These are phyloP conservation scores for Auricularia heimuer DNA, from an alignment of 768 basidiomycete genomes.

Conservation along the genomic window DNA sequence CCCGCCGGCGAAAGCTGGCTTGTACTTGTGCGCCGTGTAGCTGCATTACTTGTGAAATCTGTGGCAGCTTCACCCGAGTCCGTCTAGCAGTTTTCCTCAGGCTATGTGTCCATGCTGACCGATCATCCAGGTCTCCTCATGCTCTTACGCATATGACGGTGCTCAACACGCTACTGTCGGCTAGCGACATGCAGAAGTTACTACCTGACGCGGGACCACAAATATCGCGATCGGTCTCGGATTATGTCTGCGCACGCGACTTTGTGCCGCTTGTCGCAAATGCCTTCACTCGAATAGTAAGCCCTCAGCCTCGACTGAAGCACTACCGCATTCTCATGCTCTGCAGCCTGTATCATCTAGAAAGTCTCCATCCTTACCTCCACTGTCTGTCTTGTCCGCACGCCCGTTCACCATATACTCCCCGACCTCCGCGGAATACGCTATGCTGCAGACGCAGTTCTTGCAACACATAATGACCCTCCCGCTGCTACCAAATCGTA, in stretches of 20 bases:
- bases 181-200: conserved; percentile 13
- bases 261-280: conserved; percentile 26
- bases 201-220: conserved; percentile 6
- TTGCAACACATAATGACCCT: conserved; percentile 55
- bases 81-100: conserved; percentile 15
- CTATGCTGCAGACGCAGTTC: conserved; percentile 30
- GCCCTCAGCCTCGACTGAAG: conserved; percentile 16
- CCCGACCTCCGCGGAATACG: conserved; percentile 18
- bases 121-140: conserved; percentile 33
- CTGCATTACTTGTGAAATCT: conserved; percentile 42
- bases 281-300: conserved; percentile 40
- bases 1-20: conserved; percentile 43
- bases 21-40: conserved; percentile 43
- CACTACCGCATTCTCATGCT: neutral
- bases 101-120: neutral
- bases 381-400: conserved; percentile 37
- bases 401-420: conserved; percentile 28
- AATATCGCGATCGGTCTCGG: neutral
- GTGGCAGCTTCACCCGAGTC: conserved; percentile 42
- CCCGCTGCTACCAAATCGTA: conserved; percentile 68
- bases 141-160: conserved; percentile 40
- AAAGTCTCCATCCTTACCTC: conserved; percentile 38
- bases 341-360: conserved; percentile 51
- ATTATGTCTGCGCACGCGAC: conserved; percentile 30
- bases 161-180: conserved; percentile 37